Percentiles rank a stretch among this genome's conserved stretches.
These are phyloP conservation scores for Rugonectria rugulosa DNA, from an alignment of 2,329 filamentous ascomycete genomes.

Conservation along the genomic window DNA sequence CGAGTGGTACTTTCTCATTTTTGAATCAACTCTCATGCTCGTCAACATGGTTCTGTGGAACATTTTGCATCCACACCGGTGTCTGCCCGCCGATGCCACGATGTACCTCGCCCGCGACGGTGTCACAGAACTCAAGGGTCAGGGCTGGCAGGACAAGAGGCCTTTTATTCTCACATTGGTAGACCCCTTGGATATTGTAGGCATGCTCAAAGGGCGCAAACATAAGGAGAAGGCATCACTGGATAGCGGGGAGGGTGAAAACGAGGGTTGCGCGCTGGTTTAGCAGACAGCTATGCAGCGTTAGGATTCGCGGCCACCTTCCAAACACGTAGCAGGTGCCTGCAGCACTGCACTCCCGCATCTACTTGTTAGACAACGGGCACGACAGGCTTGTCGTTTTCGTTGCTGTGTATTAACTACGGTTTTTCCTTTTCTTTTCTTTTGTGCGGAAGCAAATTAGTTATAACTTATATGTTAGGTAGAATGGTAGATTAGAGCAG, in stretches of 20 bases:
- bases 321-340: too few relatives aligned
- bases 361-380: too few relatives aligned
- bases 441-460: too few relatives aligned
- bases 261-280: not conserved
- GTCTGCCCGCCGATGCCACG: constrained; percentile 54
- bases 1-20: constrained; percentile 65
- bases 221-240: not conserved
- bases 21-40: constrained; percentile 61
- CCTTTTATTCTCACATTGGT: not conserved
- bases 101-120: constrained; percentile 59
- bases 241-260: not conserved
- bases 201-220: not conserved
- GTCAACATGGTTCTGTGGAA: constrained; percentile 58
- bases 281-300: not conserved
- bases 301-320: too few relatives aligned
- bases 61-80: constrained; percentile 56
- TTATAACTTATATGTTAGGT: too few relatives aligned
- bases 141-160: not conserved
- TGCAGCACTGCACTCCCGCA: too few relatives aligned
- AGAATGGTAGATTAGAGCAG: too few relatives aligned
- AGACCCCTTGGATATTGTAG: not conserved
- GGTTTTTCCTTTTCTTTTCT: too few relatives aligned
- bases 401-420: too few relatives aligned
- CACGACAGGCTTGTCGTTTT: too few relatives aligned
- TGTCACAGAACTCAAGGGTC: constrained; percentile 21